A percentile compares a stretch with the other conserved stretches of the same genome.
Conservation (phyloP, 2,329 filamentous ascomycete genomes). For the Diplodia sapinea region DNA sequence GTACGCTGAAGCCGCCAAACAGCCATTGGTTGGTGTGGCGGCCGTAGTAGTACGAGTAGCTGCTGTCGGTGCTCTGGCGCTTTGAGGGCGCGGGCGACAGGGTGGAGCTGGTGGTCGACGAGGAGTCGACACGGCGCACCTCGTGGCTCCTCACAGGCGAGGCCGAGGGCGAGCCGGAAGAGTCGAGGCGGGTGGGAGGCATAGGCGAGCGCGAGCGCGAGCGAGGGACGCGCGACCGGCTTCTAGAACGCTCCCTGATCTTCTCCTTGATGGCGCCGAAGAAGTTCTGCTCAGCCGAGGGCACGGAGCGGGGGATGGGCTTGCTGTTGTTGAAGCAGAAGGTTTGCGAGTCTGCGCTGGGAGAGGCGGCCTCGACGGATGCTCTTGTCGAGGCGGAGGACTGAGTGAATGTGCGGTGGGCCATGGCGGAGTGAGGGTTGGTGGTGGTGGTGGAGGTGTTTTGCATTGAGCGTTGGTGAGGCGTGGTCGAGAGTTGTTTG, state of each 20-base stretch:
- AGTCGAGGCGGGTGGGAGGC: conserved; percentile 33
- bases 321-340: conserved; percentile 31
- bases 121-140: conserved; percentile 36
- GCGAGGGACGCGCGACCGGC: conserved; percentile 40
- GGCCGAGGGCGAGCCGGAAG: conserved; percentile 33
- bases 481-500: not conserved
- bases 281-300: conserved; percentile 43
- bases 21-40: conserved; percentile 49
- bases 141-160: conserved; percentile 35
- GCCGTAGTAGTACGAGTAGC: conserved; percentile 36
- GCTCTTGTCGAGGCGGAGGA: conserved; percentile 22
- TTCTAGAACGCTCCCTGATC: conserved; percentile 45
- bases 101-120: conserved; percentile 37
- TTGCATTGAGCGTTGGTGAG: not conserved
- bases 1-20: conserved; percentile 47
- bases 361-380: conserved; percentile 15
- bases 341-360: conserved; percentile 24
- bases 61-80: conserved; percentile 41
- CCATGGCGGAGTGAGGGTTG: conserved; percentile 5
- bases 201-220: conserved; percentile 44
- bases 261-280: conserved; percentile 45
- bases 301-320: conserved; percentile 32
- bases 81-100: conserved; percentile 35
- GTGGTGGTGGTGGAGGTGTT: not conserved
- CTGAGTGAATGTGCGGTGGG: conserved; percentile 25